A percentile compares a stretch with the other conserved stretches of the same genome.
Evolutionary conservation across 805 yeast species (phyloP).

Genomic region (Suhomyces emberorum): DNA sequence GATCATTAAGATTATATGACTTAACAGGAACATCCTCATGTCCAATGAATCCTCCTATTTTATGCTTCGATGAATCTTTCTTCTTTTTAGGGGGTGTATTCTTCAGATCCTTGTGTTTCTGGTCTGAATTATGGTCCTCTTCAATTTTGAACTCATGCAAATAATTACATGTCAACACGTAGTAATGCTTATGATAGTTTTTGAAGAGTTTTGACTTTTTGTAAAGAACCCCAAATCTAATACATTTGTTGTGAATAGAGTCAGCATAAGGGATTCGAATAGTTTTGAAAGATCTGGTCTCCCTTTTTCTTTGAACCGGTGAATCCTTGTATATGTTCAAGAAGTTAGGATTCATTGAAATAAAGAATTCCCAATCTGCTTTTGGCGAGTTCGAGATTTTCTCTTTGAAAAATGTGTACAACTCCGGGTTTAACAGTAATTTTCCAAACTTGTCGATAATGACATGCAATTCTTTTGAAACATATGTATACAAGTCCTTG

Average conservation of each 20-base stretch:
- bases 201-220: conserved; percentile 40
- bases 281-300: conserved; percentile 18
- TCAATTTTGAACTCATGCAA: conserved; percentile 42
- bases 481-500: conserved; percentile 34
- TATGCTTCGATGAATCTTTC: conserved; percentile 23
- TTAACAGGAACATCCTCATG: conserved; percentile 39
- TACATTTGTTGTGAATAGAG: conserved; percentile 38
- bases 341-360: conserved; percentile 28
- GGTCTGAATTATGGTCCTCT: conserved; percentile 5
- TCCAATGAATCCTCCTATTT: conserved; percentile 39
- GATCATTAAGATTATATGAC: conserved; percentile 42
- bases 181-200: conserved; percentile 35
- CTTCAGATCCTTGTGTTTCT: conserved; percentile 8
- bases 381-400: conserved; percentile 24
- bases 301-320: conserved; percentile 14
- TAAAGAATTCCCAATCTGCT: conserved; percentile 38
- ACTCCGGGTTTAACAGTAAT: conserved; percentile 20
- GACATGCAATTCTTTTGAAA: conserved; percentile 33
- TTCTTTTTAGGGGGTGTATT: conserved; percentile 9
- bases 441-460: conserved; percentile 34
- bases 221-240: conserved; percentile 40
- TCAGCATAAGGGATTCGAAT: conserved; percentile 31
- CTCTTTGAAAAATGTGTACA: conserved; percentile 23
- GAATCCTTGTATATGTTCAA: conserved; percentile 20
- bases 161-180: conserved; percentile 41